Conservation (phyloP, 2,329 filamentous ascomycete genomes). For the Polytolypa hystricis region DNA sequence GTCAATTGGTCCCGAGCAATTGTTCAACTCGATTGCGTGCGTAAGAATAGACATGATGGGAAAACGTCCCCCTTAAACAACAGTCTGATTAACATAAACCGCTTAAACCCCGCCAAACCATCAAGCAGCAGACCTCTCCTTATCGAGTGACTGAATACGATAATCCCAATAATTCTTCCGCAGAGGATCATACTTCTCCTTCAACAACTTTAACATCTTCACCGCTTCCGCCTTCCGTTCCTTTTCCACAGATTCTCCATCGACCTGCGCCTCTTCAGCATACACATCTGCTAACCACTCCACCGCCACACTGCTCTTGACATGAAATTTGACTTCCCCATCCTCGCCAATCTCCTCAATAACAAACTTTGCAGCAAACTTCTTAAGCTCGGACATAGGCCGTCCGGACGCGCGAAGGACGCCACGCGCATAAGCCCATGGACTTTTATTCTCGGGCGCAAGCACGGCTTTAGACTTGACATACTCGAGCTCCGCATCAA, state of each 20-base stretch:
- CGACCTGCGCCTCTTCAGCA: constrained; percentile 32
- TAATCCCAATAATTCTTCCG: constrained; percentile 89
- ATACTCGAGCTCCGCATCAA: constrained; percentile 66
- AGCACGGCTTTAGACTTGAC: constrained; percentile 60
- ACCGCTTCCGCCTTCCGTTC: constrained; percentile 46
- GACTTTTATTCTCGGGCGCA: constrained; percentile 85
- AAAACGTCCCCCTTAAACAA: no score
- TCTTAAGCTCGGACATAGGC: constrained; percentile 38
- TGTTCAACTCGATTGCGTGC: no score
- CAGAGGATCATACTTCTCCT: constrained; percentile 81
- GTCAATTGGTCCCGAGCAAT: no score
- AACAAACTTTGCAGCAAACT: constrained; percentile 45
- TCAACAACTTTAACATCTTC: constrained; percentile 60
- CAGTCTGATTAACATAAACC: no score
- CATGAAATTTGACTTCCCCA: constrained; percentile 26
- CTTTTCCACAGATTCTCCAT: constrained; percentile 24
- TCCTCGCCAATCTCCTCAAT: constrained; percentile 28
- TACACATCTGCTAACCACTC: constrained; percentile 40
- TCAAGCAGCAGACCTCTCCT: constrained; percentile 7
- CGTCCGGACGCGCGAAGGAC: constrained; percentile 56
- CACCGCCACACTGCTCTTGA: constrained; percentile 49
- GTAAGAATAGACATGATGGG: no score
- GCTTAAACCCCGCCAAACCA: no score
- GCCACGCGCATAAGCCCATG: constrained; percentile 85
- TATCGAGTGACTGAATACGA: constrained; percentile 42